Percentiles rank a stretch among this genome's conserved stretches.
phyloP scores from a whole-genome alignment of 2,329 filamentous ascomycete genomes.

The Phyllosticta ampelicida region DNA sequence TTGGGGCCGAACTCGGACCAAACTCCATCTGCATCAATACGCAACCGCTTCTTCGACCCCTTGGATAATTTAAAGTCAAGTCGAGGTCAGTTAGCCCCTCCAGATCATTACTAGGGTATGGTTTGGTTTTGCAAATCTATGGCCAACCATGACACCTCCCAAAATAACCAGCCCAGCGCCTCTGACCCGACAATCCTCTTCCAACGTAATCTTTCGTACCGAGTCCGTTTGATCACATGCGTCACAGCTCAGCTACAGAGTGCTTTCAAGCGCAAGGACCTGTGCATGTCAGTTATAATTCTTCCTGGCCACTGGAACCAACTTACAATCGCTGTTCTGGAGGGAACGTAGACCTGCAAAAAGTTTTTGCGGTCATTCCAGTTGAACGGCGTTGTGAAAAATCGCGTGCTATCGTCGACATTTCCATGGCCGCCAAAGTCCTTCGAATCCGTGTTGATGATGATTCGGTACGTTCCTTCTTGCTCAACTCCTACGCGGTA shows the following conservation, averaged over 20 bases:
- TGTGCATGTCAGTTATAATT: neutral
- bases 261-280: conserved; percentile 22
- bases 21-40: neutral
- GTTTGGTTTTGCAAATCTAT: neutral
- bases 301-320: neutral
- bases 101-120: neutral
- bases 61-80: neutral
- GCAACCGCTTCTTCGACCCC: neutral
- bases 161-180: neutral
- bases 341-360: conserved; percentile 82
- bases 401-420: conserved; percentile 68
- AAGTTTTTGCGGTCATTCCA: conserved; percentile 92
- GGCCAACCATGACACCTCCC: no score
- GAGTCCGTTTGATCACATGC: neutral
- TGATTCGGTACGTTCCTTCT: conserved; percentile 74
- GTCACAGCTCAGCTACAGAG: conserved; percentile 12
- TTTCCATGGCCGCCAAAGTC: conserved; percentile 71
- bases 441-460: conserved; percentile 69
- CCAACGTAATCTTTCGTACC: neutral
- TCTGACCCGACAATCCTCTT: neutral
- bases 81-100: neutral
- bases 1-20: neutral
- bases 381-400: conserved; percentile 80
- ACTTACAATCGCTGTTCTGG: conserved; percentile 69
- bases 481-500: conserved; percentile 84